A percentile compares a stretch with the other conserved stretches of the same genome.
phyloP scores from a whole-genome alignment of 1,139 yeast genomes.

The Taiozyma sp. region DNA sequence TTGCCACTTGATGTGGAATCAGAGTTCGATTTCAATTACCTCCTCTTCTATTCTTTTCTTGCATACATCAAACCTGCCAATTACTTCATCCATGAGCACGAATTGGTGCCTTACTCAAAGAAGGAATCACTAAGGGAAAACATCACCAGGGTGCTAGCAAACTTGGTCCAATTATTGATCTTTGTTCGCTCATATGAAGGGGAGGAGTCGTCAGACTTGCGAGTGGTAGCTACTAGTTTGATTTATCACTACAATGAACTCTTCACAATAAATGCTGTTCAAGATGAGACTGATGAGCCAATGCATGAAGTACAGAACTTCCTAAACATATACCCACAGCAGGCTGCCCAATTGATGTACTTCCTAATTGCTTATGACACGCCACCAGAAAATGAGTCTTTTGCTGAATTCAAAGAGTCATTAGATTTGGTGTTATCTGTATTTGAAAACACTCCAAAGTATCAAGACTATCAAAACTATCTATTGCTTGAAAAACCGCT shows the following conservation, averaged over 20 bases:
- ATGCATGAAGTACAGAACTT: neutral
- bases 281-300: neutral
- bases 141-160: conserved; percentile 7
- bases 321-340: conserved; percentile 2
- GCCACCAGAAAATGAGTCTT: neutral
- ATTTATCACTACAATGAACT: conserved; percentile 1
- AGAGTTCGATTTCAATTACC: conserved; percentile 9
- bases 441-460: neutral
- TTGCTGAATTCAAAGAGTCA: conserved; percentile 1
- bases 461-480: conserved; percentile 2
- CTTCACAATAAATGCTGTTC: neutral
- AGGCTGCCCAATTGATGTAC: conserved; percentile 6
- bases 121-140: conserved; percentile 6
- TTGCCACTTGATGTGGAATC: conserved; percentile 9
- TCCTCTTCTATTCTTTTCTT: conserved; percentile 4
- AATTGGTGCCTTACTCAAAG: conserved; percentile 3
- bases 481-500: neutral
- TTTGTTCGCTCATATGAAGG: conserved; percentile 6
- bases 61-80: conserved; percentile 10
- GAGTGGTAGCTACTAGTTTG: neutral
- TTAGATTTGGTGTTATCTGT: neutral
- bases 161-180: conserved; percentile 8
- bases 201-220: conserved; percentile 1
- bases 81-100: conserved; percentile 10
- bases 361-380: conserved; percentile 3